Evolutionary conservation across 1,284 basidiomycete genomes (phyloP).

Genomic region (Wolfiporia cocos): DNA sequence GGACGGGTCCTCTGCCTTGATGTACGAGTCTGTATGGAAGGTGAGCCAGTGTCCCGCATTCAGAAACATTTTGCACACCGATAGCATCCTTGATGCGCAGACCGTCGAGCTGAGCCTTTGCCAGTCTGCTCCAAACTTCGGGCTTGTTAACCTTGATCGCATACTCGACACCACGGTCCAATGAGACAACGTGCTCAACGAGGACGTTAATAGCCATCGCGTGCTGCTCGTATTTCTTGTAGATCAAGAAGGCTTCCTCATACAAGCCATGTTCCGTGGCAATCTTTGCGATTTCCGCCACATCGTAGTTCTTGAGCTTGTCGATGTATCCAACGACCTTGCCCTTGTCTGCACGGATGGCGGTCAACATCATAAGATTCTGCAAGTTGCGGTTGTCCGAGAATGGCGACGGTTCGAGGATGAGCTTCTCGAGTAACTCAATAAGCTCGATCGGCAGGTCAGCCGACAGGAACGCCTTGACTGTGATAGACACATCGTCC

Average conservation of each 20-base stretch:
- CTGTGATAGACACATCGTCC: conserved; percentile 97
- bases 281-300: conserved; percentile 93
- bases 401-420: conserved; percentile 96
- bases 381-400: conserved; percentile 96
- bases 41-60: background rate
- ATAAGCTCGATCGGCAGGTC: conserved; percentile 98
- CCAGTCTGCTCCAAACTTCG: conserved; percentile 95
- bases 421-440: conserved; percentile 97
- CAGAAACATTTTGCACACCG: conserved; percentile 39
- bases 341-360: conserved; percentile 97
- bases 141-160: conserved; percentile 97
- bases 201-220: conserved; percentile 96
- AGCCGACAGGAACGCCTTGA: conserved; percentile 97
- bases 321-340: conserved; percentile 99
- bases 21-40: conserved; percentile 78
- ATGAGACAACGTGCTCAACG: conserved; percentile 96
- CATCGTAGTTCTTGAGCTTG: conserved; percentile 94
- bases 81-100: conserved; percentile 98
- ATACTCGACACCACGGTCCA: conserved; percentile 95
- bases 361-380: conserved; percentile 92
- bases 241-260: conserved; percentile 96
- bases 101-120: conserved; percentile 99
- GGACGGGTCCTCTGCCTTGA: conserved; percentile 95
- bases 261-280: conserved; percentile 95
- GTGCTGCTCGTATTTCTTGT: conserved; percentile 93